phyloP scores from a whole-genome alignment of 345 rosid genomes.

The Populus simonii region DNA sequence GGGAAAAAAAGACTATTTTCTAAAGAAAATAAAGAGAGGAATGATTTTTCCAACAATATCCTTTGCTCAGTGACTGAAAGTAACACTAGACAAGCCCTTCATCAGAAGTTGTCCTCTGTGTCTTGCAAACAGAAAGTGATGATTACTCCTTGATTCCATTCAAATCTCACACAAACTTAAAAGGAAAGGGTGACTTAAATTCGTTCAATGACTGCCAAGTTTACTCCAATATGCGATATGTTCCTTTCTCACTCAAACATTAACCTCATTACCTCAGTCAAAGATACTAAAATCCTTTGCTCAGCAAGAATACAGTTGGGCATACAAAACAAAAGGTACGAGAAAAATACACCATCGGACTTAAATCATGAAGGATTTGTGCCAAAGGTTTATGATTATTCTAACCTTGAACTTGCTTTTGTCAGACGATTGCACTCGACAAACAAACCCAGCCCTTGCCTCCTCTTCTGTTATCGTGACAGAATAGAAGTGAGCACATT shows the following conservation, averaged over 20 bases:
- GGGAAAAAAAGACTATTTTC: not conserved
- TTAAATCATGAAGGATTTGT: not conserved
- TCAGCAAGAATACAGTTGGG: not conserved
- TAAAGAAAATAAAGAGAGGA: not conserved
- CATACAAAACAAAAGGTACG: not conserved
- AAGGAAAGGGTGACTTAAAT: not conserved
- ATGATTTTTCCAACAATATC: not conserved
- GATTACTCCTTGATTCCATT: not conserved
- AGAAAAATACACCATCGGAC: not conserved
- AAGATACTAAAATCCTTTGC: not conserved
- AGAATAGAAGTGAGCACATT: conserved; percentile 96
- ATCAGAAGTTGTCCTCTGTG: not conserved
- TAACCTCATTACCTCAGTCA: not conserved
- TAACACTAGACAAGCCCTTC: not conserved
- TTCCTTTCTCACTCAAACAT: not conserved
- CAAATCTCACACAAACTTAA: not conserved
- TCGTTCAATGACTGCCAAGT: not conserved
- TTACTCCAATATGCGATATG: not conserved
- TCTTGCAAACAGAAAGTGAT: not conserved
- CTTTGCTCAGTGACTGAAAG: not conserved
- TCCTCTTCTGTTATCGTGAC: conserved; percentile 84
- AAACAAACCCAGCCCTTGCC: conserved; percentile 81
- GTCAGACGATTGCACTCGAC: conserved; percentile 87
- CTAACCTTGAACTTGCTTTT: conserved; percentile 98
- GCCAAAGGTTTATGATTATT: conserved; percentile 12